A percentile compares a stretch with the other conserved stretches of the same genome.
phyloP scores from a whole-genome alignment of 352 stramenopile genomes.

The Globisporangium spinosum region DNA sequence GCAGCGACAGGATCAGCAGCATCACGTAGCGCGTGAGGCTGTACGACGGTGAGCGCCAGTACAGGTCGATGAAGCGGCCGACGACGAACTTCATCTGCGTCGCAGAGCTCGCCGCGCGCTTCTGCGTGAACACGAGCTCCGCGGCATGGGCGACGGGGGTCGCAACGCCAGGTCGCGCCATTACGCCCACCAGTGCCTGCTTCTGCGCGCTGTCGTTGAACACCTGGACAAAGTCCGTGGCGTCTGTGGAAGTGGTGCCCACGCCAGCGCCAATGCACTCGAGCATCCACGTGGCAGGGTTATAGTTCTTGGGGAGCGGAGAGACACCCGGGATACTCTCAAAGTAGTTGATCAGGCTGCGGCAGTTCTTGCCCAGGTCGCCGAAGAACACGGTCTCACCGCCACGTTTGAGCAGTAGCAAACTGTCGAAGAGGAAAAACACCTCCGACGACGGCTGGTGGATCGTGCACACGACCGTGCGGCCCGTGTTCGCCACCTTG shows the following conservation, averaged over 20 bases:
- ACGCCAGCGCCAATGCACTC: constrained; percentile 30
- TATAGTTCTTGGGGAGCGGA: constrained; percentile 22
- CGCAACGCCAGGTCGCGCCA: neutral
- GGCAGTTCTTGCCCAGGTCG: neutral
- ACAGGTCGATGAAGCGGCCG: constrained; percentile 20
- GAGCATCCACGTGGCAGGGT: constrained; percentile 23
- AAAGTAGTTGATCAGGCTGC: neutral
- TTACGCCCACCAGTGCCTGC: neutral
- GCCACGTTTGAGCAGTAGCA: constrained; percentile 60
- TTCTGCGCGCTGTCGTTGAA: constrained; percentile 31
- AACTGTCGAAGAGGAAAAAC: constrained; percentile 77
- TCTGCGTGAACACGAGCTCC: constrained; percentile 18
- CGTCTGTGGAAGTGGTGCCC: constrained; percentile 15
- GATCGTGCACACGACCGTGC: constrained; percentile 14
- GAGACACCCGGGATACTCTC: neutral
- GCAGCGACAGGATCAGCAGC: too few species aligned
- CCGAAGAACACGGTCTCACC: constrained; percentile 36
- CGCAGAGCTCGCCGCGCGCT: constrained; percentile 14
- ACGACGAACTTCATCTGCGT: constrained; percentile 23
- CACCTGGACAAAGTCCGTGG: constrained; percentile 30
- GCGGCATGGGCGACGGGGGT: neutral
- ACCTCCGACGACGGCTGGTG: neutral
- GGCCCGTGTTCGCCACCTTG: constrained; percentile 51
- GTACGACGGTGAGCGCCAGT: constrained; percentile 59
- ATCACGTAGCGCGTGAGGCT: constrained; percentile 33